Conservation (phyloP, 2,329 filamentous ascomycete genomes). For the Aureobasidium sp. region DNA sequence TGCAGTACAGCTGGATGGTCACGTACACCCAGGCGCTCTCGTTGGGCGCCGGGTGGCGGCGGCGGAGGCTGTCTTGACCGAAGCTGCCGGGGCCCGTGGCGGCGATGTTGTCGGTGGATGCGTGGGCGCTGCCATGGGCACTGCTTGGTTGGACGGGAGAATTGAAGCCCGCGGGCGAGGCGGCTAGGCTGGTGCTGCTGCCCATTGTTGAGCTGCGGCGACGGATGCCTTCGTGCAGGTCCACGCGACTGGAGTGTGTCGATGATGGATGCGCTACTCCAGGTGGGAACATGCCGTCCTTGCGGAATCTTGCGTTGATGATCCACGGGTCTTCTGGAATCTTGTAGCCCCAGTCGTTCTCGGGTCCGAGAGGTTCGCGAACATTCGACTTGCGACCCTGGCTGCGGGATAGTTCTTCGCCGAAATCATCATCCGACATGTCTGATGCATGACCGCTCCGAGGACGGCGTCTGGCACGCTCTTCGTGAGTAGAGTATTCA, state of each 20-base stretch:
- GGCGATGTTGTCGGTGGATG: slow-evolving; percentile 23
- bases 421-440: slow-evolving; percentile 15
- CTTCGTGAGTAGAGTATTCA: slow-evolving; percentile 28
- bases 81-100: slow-evolving; percentile 15
- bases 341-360: slow-evolving; percentile 57
- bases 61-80: slow-evolving; percentile 10
- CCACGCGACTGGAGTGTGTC: slow-evolving; percentile 39
- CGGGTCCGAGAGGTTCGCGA: slow-evolving; percentile 34
- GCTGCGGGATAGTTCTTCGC: slow-evolving; percentile 16
- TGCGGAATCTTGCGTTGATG: slow-evolving; percentile 81
- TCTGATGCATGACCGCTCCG: slow-evolving; percentile 13
- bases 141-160: slow-evolving; percentile 2
- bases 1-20: slow-evolving; percentile 91
- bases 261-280: slow-evolving; percentile 41
- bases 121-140: slow-evolving; percentile 16
- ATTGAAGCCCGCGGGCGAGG: slow-evolving; percentile 2
- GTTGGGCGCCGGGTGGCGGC: slow-evolving; percentile 33
- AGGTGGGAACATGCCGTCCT: slow-evolving; percentile 60
- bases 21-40: slow-evolving; percentile 86
- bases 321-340: slow-evolving; percentile 94
- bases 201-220: slow-evolving; percentile 22
- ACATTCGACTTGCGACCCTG: slow-evolving; percentile 20
- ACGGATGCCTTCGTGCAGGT: slow-evolving; percentile 28
- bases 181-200: slow-evolving; percentile 16
- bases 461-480: slow-evolving; percentile 24